Conservation (phyloP, 1,284 basidiomycete species). For the Leccinum pallidistipes region DNA sequence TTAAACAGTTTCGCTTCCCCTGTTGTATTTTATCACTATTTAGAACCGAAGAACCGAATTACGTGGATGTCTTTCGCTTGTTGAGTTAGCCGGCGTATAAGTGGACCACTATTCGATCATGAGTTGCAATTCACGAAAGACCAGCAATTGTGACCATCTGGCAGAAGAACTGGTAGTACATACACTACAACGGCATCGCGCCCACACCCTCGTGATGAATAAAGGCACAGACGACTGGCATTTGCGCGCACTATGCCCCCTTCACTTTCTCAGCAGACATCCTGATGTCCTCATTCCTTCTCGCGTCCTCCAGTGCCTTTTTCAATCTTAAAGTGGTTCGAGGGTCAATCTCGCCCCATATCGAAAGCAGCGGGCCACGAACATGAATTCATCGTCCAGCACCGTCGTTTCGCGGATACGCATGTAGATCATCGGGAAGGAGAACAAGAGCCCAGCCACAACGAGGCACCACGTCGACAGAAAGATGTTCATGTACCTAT, state of each 20-base stretch:
- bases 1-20: not conserved
- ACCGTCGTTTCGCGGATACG: slow-evolving; percentile 34
- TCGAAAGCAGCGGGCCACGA: not conserved
- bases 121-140: not conserved
- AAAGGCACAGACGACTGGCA: not conserved
- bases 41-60: not conserved
- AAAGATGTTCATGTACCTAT: slow-evolving; percentile 26
- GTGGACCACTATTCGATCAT: no score
- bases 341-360: not conserved
- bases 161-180: not conserved
- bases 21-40: not conserved
- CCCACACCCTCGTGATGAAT: not conserved
- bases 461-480: slow-evolving; percentile 36
- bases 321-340: slow-evolving; percentile 1
- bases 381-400: slow-evolving; percentile 31
- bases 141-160: not conserved
- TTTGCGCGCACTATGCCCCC: not conserved
- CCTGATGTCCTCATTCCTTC: not conserved
- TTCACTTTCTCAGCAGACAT: not conserved
- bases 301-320: not conserved
- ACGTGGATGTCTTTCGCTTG: not conserved
- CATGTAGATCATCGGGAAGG: slow-evolving; percentile 35
- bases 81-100: no score
- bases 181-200: not conserved
- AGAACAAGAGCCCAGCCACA: slow-evolving; percentile 30